Evolutionary conservation across 2,329 filamentous ascomycete species (phyloP), one percentile per base, ranked within the genome.

Genomic region (Truncatella angustata): DNA sequence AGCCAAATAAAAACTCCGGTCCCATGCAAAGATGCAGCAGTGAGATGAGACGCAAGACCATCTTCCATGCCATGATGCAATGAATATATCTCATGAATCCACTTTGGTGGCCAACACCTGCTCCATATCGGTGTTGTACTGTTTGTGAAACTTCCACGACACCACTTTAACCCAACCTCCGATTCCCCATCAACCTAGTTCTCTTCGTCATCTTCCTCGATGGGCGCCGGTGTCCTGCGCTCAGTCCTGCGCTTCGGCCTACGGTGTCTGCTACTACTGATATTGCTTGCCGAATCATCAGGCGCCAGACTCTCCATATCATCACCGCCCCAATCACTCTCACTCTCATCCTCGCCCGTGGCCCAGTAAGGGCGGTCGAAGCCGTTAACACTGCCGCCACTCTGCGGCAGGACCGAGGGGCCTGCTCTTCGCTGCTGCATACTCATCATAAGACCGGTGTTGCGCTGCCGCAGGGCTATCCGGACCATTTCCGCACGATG

Each of bases 201-300:
- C 43, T 66, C 77, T 62, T 86, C 84, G 36, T 82, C 79, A 55
- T 82, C 80, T 65, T 90, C 87, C 62, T 87, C 84, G 51, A 91
- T 88, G 5, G 84, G 81, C 12, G 87, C 87, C 1, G 88, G 88
- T 18, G 87, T 90, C 54, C 85, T 77, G 58, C 87, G 76, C 70
- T 90, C 85, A 56, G 80, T 82, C 60, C 84, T 79, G 63, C 85
- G 75, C 75, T 87, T 88, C 37, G 82, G 86, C 63, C 84, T 76
- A 59, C 85, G 77, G 63, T 87, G 78, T 60, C 87, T 70, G 49
- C 85, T 86, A 64, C 85, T 88, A 63, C 83, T 86, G 54, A 93
- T 89, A 65, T 92, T 91, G 69, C 88, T 91, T 21, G 89, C 89
- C 50, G 82, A 87, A 67, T 93, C 89, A 63, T 93, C 89, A 0